A percentile compares a stretch with the other conserved stretches of the same genome.
phyloP scores from a whole-genome alignment of 2,329 filamentous ascomycete genomes.

The Pyrenochaeta sp. region DNA sequence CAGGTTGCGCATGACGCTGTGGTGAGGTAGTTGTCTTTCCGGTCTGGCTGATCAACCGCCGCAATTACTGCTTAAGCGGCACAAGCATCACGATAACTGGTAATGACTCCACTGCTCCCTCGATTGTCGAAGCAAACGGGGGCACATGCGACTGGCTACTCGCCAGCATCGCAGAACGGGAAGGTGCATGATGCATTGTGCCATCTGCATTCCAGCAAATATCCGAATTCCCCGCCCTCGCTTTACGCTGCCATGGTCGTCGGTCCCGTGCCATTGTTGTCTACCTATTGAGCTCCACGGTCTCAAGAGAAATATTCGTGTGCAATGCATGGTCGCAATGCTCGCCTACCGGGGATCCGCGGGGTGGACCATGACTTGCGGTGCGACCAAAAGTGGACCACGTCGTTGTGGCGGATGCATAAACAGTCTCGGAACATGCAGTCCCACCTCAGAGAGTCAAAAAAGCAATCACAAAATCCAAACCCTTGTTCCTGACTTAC shows the following conservation, averaged over 20 bases:
- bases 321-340: slow-evolving; percentile 9
- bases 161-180: slow-evolving; percentile 5
- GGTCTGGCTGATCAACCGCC: slow-evolving; percentile 20
- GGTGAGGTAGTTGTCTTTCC: slow-evolving; percentile 11
- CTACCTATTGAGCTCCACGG: background rate
- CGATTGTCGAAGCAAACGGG: slow-evolving; percentile 16
- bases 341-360: slow-evolving; percentile 10
- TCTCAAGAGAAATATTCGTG: slow-evolving; percentile 1
- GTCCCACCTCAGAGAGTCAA: slow-evolving; percentile 8
- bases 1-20: slow-evolving; percentile 26
- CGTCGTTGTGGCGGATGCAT: slow-evolving; percentile 12
- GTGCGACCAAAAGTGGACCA: slow-evolving; percentile 20
- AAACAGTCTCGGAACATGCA: slow-evolving; percentile 12
- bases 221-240: slow-evolving; percentile 7
- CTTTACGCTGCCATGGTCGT: background rate
- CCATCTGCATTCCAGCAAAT: slow-evolving; percentile 6
- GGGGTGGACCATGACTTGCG: slow-evolving; percentile 9
- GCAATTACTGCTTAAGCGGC: slow-evolving; percentile 6
- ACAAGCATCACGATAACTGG: slow-evolving; percentile 17
- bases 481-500: background rate
- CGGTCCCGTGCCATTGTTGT: background rate
- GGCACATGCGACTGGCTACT: background rate
- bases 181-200: slow-evolving; percentile 9
- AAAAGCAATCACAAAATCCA: background rate
- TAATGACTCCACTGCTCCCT: slow-evolving; percentile 8